Percentiles rank a stretch among this genome's conserved stretches.
Conservation (phyloP, 2,329 filamentous ascomycete genomes). For the Didymella exigua region DNA sequence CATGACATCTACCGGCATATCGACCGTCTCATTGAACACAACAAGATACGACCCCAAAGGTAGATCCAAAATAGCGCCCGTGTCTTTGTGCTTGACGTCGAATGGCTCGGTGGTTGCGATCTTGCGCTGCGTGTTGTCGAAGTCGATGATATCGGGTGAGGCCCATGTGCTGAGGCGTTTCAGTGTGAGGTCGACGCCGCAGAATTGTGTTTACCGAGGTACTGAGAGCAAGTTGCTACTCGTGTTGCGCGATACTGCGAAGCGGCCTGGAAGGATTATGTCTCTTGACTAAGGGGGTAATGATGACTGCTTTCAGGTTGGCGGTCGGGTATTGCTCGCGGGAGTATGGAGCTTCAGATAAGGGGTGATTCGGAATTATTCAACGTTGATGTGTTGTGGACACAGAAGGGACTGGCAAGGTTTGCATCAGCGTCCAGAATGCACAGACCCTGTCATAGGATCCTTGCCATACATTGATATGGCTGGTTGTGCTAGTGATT, state of each 20-base stretch:
- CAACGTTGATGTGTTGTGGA: too few species aligned
- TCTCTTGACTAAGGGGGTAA: too few species aligned
- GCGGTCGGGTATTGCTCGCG: too few species aligned
- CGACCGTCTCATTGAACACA: conserved; percentile 51
- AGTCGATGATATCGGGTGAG: conserved; percentile 14
- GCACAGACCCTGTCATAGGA: too few species aligned
- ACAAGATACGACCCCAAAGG: conserved; percentile 45
- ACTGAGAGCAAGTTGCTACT: conserved; percentile 9
- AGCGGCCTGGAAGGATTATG: conserved; percentile 18
- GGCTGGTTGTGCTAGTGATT: too few species aligned
- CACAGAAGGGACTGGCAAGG: too few species aligned
- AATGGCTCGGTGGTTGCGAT: conserved; percentile 2
- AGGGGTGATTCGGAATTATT: too few species aligned
- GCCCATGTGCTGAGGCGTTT: conserved; percentile 25
- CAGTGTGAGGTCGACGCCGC: conserved; percentile 33
- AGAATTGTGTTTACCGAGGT: conserved; percentile 23
- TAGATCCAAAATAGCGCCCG: background rate
- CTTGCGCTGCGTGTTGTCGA: conserved; percentile 7
- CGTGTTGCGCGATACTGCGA: conserved; percentile 5
- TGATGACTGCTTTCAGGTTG: too few species aligned
- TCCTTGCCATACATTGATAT: too few species aligned
- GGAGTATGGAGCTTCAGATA: too few species aligned
- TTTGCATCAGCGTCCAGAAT: too few species aligned
- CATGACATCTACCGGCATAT: conserved; percentile 50
- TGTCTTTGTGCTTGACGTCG: background rate